phyloP scores from a whole-genome alignment of 345 rosid genomes.

The Citrus glauca region DNA sequence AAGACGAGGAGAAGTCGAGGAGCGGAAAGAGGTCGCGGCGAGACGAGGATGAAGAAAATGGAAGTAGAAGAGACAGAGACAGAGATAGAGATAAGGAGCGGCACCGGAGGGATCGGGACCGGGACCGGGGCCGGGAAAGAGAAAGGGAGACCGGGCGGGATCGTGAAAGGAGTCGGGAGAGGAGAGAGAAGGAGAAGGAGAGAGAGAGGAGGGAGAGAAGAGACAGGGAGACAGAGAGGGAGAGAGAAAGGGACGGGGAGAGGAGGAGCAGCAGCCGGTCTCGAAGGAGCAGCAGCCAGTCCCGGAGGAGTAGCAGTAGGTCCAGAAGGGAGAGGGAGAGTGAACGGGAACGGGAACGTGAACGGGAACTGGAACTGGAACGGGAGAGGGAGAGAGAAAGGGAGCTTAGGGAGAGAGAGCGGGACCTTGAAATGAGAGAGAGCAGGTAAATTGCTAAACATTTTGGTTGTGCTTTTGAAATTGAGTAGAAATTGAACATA shows the following conservation, averaged over 20 bases:
- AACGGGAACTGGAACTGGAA: not conserved
- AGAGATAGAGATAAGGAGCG: slow-evolving; percentile 12
- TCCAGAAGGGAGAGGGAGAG: slow-evolving; percentile 32
- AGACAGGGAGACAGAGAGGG: not conserved
- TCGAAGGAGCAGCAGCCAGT: slow-evolving; percentile 29
- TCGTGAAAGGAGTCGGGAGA: slow-evolving; percentile 33
- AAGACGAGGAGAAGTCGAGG: slow-evolving; percentile 40
- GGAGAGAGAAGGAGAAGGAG: slow-evolving; percentile 9
- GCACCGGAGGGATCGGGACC: slow-evolving; percentile 38
- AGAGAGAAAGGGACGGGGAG: slow-evolving; percentile 17
- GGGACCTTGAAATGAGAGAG: slow-evolving; percentile 44
- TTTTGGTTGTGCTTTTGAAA: not conserved
- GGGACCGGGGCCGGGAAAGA: slow-evolving; percentile 20
- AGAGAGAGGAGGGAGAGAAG: slow-evolving; percentile 27
- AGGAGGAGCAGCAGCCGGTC: slow-evolving; percentile 31
- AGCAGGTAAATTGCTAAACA: slow-evolving; percentile 33
- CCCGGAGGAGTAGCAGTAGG: slow-evolving; percentile 32
- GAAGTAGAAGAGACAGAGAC: slow-evolving; percentile 24
- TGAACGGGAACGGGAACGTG: slow-evolving; percentile 20
- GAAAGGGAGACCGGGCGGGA: slow-evolving; percentile 31
- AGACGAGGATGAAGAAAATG: slow-evolving; percentile 56
- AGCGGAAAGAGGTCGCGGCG: slow-evolving; percentile 60
- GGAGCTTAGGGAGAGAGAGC: slow-evolving; percentile 22
- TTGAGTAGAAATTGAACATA: not conserved
- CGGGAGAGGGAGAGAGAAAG: slow-evolving; percentile 21